Evolutionary conservation across 495 filamentous ascomycete genomes (phyloP), one percentile per base, ranked within the genome.

Genomic region (Penicillium goetzii): DNA sequence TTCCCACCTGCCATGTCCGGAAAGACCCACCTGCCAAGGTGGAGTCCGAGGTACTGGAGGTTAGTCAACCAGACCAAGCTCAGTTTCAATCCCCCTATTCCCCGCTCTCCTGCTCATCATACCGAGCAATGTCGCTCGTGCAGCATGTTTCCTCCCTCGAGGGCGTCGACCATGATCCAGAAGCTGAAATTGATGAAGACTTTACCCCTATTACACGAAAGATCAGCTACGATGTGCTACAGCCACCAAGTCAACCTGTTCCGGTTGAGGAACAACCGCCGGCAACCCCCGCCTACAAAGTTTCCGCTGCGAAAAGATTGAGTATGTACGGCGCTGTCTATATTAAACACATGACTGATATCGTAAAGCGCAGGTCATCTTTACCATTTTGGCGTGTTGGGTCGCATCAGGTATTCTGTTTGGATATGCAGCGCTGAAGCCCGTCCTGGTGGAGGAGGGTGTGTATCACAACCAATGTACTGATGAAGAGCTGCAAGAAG

Each of bases 341-440:
- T 19, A 1, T 11, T 10, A 30, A 43, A 40, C 11, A 10, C 1
- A 19, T 12, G 32, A 34, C 45, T 62, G 53, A 67, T 40, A 1
- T 9, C 10, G 6, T 58, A 6, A 15, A 68, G 65, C 40, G 6
- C 65, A 68, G 55, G 65, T 68, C 17, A 32, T 56, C 7, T 64
- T 68, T 26, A 68, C 65, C 2, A 43, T 68, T 30, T 19, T 68
- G 17, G 61, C 65, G 15, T 68, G 65, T 25, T 68, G 65, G 61
- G 28, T 64, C 28, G 61, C 65, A 32, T 68, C 89, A 1, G 89
- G 89, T 1, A 82, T 89, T 57, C 85, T 91, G 10, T 92, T 91
- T 71, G 89, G 89, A 3, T 92, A 88, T 72, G 89, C 89, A 1
- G 89, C 89, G 8, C 75, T 92, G 51, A 92, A 91, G 65, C 89